These are phyloP conservation scores for Epichloe scottii DNA, from an alignment of 2,329 filamentous ascomycete genomes.

Conservation along the genomic window DNA sequence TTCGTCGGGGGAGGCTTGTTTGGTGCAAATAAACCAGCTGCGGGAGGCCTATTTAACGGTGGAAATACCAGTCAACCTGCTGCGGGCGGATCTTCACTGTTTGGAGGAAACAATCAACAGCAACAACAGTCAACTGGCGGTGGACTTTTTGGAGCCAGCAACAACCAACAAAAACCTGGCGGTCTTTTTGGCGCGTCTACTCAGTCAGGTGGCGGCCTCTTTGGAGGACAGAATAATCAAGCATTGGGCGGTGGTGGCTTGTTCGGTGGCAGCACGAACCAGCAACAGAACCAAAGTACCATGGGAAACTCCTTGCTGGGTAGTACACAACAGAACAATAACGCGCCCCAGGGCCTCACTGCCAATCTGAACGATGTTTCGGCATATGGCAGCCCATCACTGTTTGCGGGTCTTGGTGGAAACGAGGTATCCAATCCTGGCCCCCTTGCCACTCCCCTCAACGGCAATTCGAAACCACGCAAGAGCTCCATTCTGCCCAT, in stretches of 20 bases:
- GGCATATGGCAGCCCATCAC: slow-evolving; percentile 77
- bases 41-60: slow-evolving; percentile 27
- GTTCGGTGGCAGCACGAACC: slow-evolving; percentile 33
- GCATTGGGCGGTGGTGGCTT: slow-evolving; percentile 28
- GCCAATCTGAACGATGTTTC: slow-evolving; percentile 73
- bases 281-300: slow-evolving; percentile 35
- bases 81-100: slow-evolving; percentile 28
- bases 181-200: slow-evolving; percentile 41
- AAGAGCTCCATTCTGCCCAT: slow-evolving; percentile 71
- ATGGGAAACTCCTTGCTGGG: slow-evolving; percentile 47
- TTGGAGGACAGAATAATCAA: slow-evolving; percentile 37
- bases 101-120: slow-evolving; percentile 29
- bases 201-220: slow-evolving; percentile 37
- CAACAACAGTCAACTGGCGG: slow-evolving; percentile 25
- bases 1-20: slow-evolving; percentile 26
- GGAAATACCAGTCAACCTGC: slow-evolving; percentile 21
- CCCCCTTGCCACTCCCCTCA: slow-evolving; percentile 81
- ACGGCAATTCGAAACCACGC: slow-evolving; percentile 60
- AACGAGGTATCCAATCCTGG: slow-evolving; percentile 61
- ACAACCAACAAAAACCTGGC: slow-evolving; percentile 27
- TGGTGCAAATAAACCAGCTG: slow-evolving; percentile 21
- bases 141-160: slow-evolving; percentile 36
- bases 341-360: slow-evolving; percentile 54
- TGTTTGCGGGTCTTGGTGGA: slow-evolving; percentile 63
- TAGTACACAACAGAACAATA: slow-evolving; percentile 32